phyloP scores from a whole-genome alignment of 1,284 basidiomycete genomes.

The Cerrena zonata region DNA sequence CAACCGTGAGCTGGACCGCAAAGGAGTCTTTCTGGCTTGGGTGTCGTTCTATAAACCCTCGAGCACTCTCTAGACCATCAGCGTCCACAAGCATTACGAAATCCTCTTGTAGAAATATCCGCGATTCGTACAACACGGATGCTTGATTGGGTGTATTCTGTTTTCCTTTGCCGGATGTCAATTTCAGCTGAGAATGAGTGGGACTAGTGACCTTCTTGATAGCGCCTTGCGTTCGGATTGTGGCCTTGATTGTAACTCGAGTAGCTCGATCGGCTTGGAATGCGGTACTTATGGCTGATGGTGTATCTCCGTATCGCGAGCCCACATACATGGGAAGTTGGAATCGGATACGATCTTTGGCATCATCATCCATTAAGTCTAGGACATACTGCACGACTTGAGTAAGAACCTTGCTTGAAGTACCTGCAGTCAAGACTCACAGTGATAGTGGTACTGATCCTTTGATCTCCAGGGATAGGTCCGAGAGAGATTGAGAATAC shows the following conservation, averaged over 20 bases:
- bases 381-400: conserved; percentile 32
- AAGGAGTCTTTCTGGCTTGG: conserved; percentile 26
- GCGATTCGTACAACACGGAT: conserved; percentile 7
- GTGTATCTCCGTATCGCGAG: conserved; percentile 43
- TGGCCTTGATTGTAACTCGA: conserved; percentile 6
- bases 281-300: conserved; percentile 31
- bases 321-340: conserved; percentile 46
- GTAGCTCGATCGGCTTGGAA: background rate
- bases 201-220: conserved; percentile 10
- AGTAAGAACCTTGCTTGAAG: too few relatives aligned
- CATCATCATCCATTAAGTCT: conserved; percentile 41
- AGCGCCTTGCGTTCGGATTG: conserved; percentile 9
- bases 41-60: conserved; percentile 49
- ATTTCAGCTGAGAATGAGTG: conserved; percentile 5
- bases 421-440: conserved; percentile 35
- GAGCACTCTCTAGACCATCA: conserved; percentile 39
- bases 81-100: conserved; percentile 11
- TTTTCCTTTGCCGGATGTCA: background rate
- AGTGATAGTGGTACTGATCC: conserved; percentile 36
- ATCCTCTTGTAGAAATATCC: conserved; percentile 7
- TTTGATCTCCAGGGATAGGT: conserved; percentile 37
- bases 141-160: too few relatives aligned
- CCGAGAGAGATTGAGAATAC: conserved; percentile 57
- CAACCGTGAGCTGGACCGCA: conserved; percentile 46
- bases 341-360: conserved; percentile 42